Base-by-base conservation (phyloP, 805 yeast genomes). In the Monosporozyma unispora region DNA sequence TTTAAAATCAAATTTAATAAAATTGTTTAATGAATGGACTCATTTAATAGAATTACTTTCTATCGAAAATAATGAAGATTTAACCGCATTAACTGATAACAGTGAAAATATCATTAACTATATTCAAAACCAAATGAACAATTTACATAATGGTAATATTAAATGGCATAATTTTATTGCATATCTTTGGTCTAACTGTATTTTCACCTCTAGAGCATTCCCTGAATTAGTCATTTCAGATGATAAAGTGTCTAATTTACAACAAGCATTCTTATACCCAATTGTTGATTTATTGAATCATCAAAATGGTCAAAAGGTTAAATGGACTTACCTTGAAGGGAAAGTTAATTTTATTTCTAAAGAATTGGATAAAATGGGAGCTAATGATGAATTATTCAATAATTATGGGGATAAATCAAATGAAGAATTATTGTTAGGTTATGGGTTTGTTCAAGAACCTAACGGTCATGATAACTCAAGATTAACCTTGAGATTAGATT, bases 331-430 rank as follows among this genome's bases (percentile, higher is more conserved):
- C 43, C 57, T 50, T 21, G 57, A 51, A 1, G 59, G 56, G 2
- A 54, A 59, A 1, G 75, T 78, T 50, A 59, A 64, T n/a, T 81
- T 81, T 54, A 66, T 63, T 38, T 62, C 77, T 0, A 68, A 70
- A 18, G 63, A 70, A 3, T 19, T 16, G 9, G 28, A 27, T 19
- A 33, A 40, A 2, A 28, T 56, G n/a, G 45, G 50, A 2, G 54
- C 52, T 1, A 77, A 76, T 1, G 62, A 67, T 2, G 84, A 87
- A 60, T 53, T 90, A 1, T 86, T 67, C 66, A 89, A 89, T 62
- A 86, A 87, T 64, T 89, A 90, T 64, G 97, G 96, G 2, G 80
- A 85, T 48, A 89, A 88, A 64, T 84, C 93, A 0, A 89, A 88
- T 59, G 95, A 86, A 54, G 96, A 87, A 54, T 65, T 89, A 25